phyloP scores from a whole-genome alignment of 2,329 filamentous ascomycete species.

The Xylariaceae sp. region DNA sequence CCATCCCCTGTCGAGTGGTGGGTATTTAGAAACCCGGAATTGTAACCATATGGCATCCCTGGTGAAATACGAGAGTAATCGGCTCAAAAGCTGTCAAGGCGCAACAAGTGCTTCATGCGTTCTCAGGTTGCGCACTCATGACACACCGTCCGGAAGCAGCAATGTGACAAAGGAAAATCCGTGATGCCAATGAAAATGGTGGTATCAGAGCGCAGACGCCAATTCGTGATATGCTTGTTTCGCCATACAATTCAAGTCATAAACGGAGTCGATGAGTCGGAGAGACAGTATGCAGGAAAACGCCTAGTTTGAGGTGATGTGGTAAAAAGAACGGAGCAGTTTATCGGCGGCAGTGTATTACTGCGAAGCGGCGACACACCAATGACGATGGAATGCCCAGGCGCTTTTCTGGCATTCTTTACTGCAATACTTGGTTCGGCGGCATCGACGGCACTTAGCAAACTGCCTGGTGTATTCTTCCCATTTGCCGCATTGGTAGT shows the following conservation, averaged over 20 bases:
- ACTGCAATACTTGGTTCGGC: slow-evolving; percentile 98
- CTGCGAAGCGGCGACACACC: slow-evolving; percentile 76
- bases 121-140: slow-evolving; percentile 6
- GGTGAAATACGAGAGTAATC: not conserved
- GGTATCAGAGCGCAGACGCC: slow-evolving; percentile 39
- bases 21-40: not conserved
- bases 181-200: slow-evolving; percentile 35
- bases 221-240: slow-evolving; percentile 38
- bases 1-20: slow-evolving; percentile 1
- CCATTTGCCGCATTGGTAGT: slow-evolving; percentile 98
- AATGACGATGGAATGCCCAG: slow-evolving; percentile 97
- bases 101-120: slow-evolving; percentile 2
- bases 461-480: slow-evolving; percentile 96
- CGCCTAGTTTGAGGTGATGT: slow-evolving; percentile 31
- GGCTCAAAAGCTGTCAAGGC: not conserved
- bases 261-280: slow-evolving; percentile 32
- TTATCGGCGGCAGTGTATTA: slow-evolving; percentile 29
- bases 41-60: not conserved
- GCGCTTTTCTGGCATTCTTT: slow-evolving; percentile 99
- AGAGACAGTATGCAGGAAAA: slow-evolving; percentile 38
- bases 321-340: slow-evolving; percentile 19
- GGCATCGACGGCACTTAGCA: slow-evolving; percentile 93
- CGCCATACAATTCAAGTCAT: slow-evolving; percentile 36
- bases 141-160: slow-evolving; percentile 12
- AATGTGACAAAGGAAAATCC: slow-evolving; percentile 32